phyloP scores from a whole-genome alignment of 2,329 filamentous ascomycete genomes.

The Botrytis medusae region DNA sequence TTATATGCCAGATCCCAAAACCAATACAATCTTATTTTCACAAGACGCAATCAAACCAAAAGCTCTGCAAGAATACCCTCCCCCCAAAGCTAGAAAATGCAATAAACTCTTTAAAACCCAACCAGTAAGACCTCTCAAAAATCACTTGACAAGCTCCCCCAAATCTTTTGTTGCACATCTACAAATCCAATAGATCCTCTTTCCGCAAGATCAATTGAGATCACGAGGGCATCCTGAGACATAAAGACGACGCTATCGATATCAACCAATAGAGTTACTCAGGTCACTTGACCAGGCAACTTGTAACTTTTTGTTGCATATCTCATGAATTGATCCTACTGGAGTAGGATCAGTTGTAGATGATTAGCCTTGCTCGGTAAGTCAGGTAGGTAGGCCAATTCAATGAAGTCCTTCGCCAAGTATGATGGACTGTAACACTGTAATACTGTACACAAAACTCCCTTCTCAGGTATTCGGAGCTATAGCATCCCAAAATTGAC shows the following conservation, averaged over 20 bases:
- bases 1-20: background rate
- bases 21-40: background rate
- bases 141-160: background rate
- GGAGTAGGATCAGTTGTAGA: background rate
- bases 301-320: background rate
- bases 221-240: background rate
- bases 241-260: background rate
- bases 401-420: background rate
- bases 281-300: background rate
- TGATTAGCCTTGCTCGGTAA: background rate
- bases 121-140: background rate
- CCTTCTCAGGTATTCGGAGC: background rate
- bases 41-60: background rate
- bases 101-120: background rate
- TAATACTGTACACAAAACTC: background rate
- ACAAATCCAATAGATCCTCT: background rate
- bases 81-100: background rate
- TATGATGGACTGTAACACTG: background rate
- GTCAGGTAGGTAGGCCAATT: too few relatives aligned
- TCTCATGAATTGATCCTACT: slow-evolving; percentile 1
- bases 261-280: background rate
- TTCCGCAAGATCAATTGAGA: background rate
- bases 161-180: background rate
- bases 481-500: background rate
- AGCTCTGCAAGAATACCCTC: background rate